Evolutionary conservation across 2,329 filamentous ascomycete species (phyloP).

Genomic region (Trichoderma guizhouense): DNA sequence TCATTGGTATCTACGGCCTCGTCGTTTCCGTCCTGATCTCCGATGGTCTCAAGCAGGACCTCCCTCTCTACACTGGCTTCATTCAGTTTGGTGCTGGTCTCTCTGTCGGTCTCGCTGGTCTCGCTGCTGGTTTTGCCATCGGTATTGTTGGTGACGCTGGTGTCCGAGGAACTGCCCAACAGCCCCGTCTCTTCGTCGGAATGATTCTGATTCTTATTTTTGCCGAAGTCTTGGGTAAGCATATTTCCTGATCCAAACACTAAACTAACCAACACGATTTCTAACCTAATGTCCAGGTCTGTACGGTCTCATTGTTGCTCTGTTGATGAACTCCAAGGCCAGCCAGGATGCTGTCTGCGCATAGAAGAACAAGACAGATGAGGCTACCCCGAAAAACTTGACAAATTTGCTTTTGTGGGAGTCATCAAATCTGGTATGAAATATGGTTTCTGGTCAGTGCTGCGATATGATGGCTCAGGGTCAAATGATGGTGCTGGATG

Average conservation of each 20-base stretch:
- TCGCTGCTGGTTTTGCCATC: constrained; percentile 46
- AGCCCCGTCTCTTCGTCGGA: constrained; percentile 45
- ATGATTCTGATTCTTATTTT: constrained; percentile 50
- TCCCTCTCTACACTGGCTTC: constrained; percentile 43
- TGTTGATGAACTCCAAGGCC: constrained; percentile 98
- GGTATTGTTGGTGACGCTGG: constrained; percentile 46
- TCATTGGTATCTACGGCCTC: constrained; percentile 72
- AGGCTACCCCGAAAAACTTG: constrained; percentile 16
- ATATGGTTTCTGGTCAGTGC: constrained; percentile 9
- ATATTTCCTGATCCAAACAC: neutral
- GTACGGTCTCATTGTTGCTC: constrained; percentile 96
- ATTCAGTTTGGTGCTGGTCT: constrained; percentile 44
- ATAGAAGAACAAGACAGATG: neutral
- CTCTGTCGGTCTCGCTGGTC: constrained; percentile 42
- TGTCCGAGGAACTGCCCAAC: constrained; percentile 45
- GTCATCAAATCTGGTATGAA: constrained; percentile 4
- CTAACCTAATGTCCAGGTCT: constrained; percentile 63
- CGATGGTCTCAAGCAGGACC: constrained; percentile 38
- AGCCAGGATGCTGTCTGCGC: constrained; percentile 58
- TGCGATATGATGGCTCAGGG: constrained; percentile 1
- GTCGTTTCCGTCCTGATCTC: constrained; percentile 45
- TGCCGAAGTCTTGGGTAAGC: constrained; percentile 85
- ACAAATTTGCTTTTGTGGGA: neutral
- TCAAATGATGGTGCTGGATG: constrained; percentile 8
- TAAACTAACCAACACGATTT: neutral